These are phyloP conservation scores for Gautieria morchelliformis DNA, from an alignment of 768 basidiomycete genomes.

Conservation along the genomic window DNA sequence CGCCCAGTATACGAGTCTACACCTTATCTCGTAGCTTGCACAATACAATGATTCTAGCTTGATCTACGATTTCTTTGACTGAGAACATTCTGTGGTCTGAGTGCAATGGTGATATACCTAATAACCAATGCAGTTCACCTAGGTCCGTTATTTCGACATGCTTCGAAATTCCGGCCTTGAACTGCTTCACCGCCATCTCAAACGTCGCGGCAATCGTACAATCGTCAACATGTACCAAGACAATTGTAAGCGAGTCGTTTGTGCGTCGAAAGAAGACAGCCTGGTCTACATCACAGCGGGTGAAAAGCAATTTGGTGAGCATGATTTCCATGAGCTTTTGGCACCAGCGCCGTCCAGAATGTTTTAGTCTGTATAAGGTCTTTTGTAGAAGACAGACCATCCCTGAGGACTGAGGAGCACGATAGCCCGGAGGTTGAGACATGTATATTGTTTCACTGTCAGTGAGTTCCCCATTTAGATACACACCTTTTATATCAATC, in stretches of 20 bases:
- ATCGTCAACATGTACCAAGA: constrained; percentile 23
- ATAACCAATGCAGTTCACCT: constrained; percentile 13
- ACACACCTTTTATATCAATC: constrained; percentile 27
- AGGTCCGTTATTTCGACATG: not conserved
- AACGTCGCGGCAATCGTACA: constrained; percentile 17
- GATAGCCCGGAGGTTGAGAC: constrained; percentile 25
- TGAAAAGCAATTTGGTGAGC: constrained; percentile 24
- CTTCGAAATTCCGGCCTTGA: not conserved
- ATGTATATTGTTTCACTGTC: constrained; percentile 14
- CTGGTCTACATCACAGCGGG: constrained; percentile 18
- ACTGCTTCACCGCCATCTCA: not conserved
- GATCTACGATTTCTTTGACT: too few species aligned
- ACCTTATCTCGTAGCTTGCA: too few species aligned
- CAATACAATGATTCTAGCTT: too few species aligned
- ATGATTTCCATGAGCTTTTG: constrained; percentile 21
- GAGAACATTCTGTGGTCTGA: too few species aligned
- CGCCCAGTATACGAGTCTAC: too few species aligned
- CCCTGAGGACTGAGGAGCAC: constrained; percentile 9
- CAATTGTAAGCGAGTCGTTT: not conserved
- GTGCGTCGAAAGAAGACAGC: too few species aligned
- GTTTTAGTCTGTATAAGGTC: constrained; percentile 30
- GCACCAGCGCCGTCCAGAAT: constrained; percentile 27
- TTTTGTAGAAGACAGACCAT: constrained; percentile 13
- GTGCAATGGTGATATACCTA: too few species aligned
- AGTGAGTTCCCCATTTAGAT: too few species aligned